Evolutionary conservation across 352 stramenopile species (phyloP), one percentile per base, ranked within the genome.

Genomic region (Phytophthora sp.): DNA sequence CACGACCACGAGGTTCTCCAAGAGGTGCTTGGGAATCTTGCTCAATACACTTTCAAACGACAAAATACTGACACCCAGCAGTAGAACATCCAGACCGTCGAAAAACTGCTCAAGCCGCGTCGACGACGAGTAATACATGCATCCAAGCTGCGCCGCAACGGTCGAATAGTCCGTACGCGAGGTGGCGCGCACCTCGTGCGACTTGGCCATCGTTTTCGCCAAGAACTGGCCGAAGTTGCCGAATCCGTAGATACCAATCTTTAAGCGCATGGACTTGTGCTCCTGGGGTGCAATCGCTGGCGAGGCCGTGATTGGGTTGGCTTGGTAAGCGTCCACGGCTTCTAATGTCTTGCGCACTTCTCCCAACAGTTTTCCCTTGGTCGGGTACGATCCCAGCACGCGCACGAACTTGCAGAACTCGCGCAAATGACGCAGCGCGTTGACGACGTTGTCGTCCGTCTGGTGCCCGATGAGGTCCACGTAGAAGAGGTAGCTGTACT

Each of bases 161-260:
- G 47, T 57, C 13, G 71, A 77, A 70, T 98, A 98, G 67, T 98
- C 92, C 21, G 71, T 90, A 12, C 95, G 81, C 30, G 90, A 98
- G 7, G 80, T 91, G 6, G 79, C 86, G 5, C 96, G 86, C 36
- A 98, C 90, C 1, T 81, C 74, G 57, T 97, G 91, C 61, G 97
- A 88, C 74, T 98, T 97, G 33, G 84, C 67, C 75, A 99, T 98
- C 8, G 88, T 97, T 80, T 95, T 94, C n/a, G 91, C 90, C 58
- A 99, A 92, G 77, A 99, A 99, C 81, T 99, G 97, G 27, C 96
- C 97, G 75, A 99, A 99, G 69, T 98, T 95, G 36, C 97, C 94
- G 69, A 99, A 99, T 4, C 96, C 96, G 53, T 99, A 90, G 38
- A 99, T 92, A 30, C 96, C 97, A 63, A 99, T 98, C 45, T 89